Percentiles rank a stretch among this genome's conserved stretches.
Conservation (phyloP, 192 early-diverging fungal species). For the Backusella australiensis region DNA sequence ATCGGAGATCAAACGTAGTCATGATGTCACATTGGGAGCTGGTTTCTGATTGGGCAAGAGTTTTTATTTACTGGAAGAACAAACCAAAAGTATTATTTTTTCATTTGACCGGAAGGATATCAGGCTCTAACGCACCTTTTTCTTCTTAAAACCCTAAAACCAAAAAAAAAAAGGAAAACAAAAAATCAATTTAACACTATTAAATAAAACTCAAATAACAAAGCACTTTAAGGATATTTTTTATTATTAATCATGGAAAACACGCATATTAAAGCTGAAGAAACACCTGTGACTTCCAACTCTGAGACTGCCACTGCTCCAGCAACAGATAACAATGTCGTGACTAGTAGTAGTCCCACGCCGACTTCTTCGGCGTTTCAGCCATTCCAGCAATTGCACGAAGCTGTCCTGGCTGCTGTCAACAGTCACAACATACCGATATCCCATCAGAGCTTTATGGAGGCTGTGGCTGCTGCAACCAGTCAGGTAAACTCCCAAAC, state of each 20-base stretch:
- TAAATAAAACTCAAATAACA: not conserved
- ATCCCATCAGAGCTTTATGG: conserved; percentile 17
- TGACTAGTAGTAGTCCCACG: conserved; percentile 28
- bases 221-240: not conserved
- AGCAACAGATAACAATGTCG: not conserved
- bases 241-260: conserved; percentile 14
- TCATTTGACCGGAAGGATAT: conserved; percentile 1
- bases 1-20: not conserved
- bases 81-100: not conserved
- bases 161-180: not conserved
- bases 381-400: conserved; percentile 30
- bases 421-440: conserved; percentile 20
- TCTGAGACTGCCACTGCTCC: conserved; percentile 12
- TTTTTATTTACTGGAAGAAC: not conserved
- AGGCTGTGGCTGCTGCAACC: conserved; percentile 14
- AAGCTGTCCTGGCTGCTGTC: conserved; percentile 31
- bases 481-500: not conserved
- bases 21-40: not conserved
- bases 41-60: not conserved
- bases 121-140: not conserved
- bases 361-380: conserved; percentile 11
- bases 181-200: not conserved
- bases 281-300: conserved; percentile 14
- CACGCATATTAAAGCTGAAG: conserved; percentile 17
- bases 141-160: conserved; percentile 8